Conservation (phyloP, 2,329 filamentous ascomycete species). For the Diaporthe sp. region DNA sequence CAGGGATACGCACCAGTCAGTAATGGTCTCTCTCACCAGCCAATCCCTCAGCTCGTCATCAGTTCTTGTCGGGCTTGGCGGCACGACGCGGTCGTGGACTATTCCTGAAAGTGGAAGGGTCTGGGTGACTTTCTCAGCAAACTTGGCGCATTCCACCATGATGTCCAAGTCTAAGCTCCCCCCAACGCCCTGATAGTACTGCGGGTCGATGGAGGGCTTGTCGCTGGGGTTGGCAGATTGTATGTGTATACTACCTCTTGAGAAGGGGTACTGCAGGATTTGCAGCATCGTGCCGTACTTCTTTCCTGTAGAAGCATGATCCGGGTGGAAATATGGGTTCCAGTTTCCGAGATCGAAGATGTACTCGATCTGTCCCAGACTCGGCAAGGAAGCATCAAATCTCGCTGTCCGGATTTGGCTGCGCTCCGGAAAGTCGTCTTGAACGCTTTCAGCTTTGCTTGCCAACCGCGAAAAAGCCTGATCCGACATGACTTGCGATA, state of each 20-base stretch:
- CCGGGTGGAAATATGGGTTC: not conserved
- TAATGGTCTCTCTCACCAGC: constrained; percentile 8
- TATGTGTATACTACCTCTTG: constrained; percentile 59
- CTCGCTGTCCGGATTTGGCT: not conserved
- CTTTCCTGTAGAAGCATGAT: constrained; percentile 41
- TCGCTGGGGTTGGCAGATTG: constrained; percentile 30
- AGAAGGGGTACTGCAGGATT: constrained; percentile 63
- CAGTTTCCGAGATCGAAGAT: constrained; percentile 16
- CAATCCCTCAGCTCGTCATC: not conserved
- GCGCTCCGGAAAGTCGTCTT: not conserved
- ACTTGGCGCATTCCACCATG: not conserved
- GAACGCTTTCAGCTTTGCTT: not conserved
- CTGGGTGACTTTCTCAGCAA: not conserved
- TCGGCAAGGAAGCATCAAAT: not conserved
- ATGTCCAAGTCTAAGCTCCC: not conserved
- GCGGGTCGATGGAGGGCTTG: constrained; percentile 4
- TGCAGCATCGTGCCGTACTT: constrained; percentile 60
- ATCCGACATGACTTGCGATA: not conserved
- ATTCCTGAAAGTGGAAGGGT: not conserved
- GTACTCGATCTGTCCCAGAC: constrained; percentile 9
- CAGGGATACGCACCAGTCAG: not conserved
- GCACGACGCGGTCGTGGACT: constrained; percentile 4
- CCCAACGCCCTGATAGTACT: not conserved
- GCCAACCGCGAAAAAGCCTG: not conserved
- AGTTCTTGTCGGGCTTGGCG: not conserved